Evolutionary conservation across 192 early-diverging fungal species (phyloP), one percentile per base, ranked within the genome.

Genomic region (Backusella parvicylindrica): DNA sequence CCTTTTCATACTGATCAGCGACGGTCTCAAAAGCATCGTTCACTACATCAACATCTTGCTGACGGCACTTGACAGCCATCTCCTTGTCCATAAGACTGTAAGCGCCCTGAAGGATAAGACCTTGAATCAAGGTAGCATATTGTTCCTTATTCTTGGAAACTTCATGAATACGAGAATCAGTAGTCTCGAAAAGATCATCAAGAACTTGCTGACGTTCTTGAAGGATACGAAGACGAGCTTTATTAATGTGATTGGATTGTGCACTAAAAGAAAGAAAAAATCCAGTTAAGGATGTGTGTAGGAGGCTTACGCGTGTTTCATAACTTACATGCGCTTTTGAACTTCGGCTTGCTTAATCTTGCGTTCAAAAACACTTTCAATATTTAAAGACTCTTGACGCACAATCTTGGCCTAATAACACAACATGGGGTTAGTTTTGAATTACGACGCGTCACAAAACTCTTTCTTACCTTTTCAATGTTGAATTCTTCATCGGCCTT

Each of bases 401-500:
- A 99, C 98, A 56, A 98, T 90, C 83, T 99, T 99, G 83, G 95
- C 98, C 88, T 91, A 81, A 21, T 21, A 35, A 23, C 35, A 37
- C 3, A 74, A 2, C 43, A 47, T 40, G n/a, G n/a, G 32, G 35
- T 43, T 50, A 38, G 43, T 6, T 47, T 47, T 13, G 11, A n/a
- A 13, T 41, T 47, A 47, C 43, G 43, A 53, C 68, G 68, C 68
- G 68, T 70, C 32, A 8, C 43, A n/a, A n/a, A 21, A 28, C 13
- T 69, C 31, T 12, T 1, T 32, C 38, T 63, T 77, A 89, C 89
- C 90, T 96, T 96, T 87, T 99, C 98, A 87, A 99, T 99, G 86
- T 99, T 99, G 90, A 98, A 99, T 79, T 99, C 98, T 77, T 99
- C 98, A 83, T 99, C 96, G 66, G 98, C 98, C 92, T 95, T 76